Base-by-base conservation (phyloP, 2,329 filamentous ascomycete species). In the Geosmithia putterillii region DNA sequence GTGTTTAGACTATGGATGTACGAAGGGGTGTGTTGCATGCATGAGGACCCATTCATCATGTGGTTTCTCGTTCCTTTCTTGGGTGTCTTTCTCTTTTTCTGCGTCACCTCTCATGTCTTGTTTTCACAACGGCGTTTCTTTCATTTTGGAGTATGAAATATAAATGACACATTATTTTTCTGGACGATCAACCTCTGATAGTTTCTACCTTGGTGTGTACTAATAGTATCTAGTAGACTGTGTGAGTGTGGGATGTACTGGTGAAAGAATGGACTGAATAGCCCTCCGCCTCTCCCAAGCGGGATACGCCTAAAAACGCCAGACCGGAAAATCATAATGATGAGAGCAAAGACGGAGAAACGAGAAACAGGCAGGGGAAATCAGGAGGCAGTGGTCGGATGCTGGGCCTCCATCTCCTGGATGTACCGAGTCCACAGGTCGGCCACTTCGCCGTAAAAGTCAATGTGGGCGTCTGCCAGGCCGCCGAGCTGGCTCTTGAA, bases 391-490 rank as follows among this genome's bases (percentile, higher is more conserved):
- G 23, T 25, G n/a, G n/a, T n/a, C n/a, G n/a, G n/a, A n/a, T n/a
- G n/a, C 50, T 86, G 76, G 51, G 71, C 77, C 56, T 94, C 85
- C 81, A 94, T 90, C 55, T 94, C 86, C 52, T 75, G 71, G n/a
- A 96, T 70, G 56, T 95, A 96, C 47, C 71, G 70, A 66, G 95
- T 87, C 92, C 92, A 98, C 7, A 85, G 83, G 43, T 82, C 79
- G 41, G 84, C 78, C 5, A 87, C 83, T 19, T 76, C 76, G 45
- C 78, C 78, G 59, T 95, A 98, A 61, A 95, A 96, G 10, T 79
- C 76, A 36, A 94, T 79, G 59, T 98, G 87, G 17, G 86, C 80
- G 55, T 90, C 83, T 0, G 90, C 87, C 41, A 98, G 64, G 3
- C 78, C 80, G 2, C 86, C 87, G 41, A 98, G 72, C 52, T 92